These are phyloP conservation scores for Clavispora vitiphila DNA, from an alignment of 805 yeast species.

Conservation along the genomic window DNA sequence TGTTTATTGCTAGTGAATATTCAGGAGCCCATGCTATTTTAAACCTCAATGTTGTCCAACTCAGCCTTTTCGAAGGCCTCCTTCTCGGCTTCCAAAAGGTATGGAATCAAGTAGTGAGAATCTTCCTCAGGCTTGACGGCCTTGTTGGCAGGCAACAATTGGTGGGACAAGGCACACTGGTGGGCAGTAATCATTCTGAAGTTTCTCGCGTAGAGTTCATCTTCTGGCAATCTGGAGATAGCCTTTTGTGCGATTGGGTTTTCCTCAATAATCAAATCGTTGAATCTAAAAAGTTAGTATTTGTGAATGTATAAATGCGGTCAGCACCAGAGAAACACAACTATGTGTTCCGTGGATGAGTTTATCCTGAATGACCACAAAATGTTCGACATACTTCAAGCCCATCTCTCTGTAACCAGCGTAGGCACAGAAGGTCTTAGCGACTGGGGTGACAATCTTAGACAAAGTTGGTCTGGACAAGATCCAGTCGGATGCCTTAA, in stretches of 20 bases:
- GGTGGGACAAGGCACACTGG: constrained; percentile 80
- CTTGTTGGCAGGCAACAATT: constrained; percentile 75
- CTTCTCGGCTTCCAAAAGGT: constrained; percentile 89
- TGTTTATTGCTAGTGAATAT: constrained; percentile 1
- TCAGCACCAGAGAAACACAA: background rate
- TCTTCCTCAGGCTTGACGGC: constrained; percentile 78
- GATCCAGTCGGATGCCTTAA: constrained; percentile 71
- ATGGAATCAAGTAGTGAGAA: constrained; percentile 77
- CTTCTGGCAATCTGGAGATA: constrained; percentile 76
- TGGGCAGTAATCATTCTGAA: constrained; percentile 90
- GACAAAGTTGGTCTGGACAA: constrained; percentile 75
- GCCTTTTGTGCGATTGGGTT: constrained; percentile 83
- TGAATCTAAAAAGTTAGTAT: constrained; percentile 46
- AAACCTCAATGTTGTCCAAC: constrained; percentile 66
- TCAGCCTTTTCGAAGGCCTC: constrained; percentile 84
- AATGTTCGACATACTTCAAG: constrained; percentile 41
- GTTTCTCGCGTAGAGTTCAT: constrained; percentile 83
- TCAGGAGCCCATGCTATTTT: constrained; percentile 3
- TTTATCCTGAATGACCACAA: background rate
- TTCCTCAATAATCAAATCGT: constrained; percentile 87
- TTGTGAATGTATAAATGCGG: background rate
- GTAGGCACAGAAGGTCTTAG: constrained; percentile 64
- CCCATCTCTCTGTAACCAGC: constrained; percentile 97
- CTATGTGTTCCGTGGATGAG: background rate
- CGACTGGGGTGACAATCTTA: constrained; percentile 72